Evolutionary conservation across 2,329 filamentous ascomycete genomes (phyloP), one percentile per base, ranked within the genome.

Genomic region (Botrytis pseudocinerea): DNA sequence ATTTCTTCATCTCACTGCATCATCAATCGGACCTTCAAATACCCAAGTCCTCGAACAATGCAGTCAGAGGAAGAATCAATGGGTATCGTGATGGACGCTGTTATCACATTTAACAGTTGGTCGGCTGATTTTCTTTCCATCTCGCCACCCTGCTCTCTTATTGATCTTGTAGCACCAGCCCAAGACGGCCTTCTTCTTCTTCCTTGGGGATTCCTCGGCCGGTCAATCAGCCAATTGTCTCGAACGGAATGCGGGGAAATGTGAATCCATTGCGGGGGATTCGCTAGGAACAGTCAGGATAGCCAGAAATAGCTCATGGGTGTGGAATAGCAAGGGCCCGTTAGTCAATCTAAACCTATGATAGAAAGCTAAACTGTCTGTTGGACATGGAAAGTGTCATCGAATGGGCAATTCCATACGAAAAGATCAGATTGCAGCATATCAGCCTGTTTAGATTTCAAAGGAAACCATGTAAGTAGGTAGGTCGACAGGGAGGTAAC

Each of bases 1-100:
- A 65, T 64, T 64, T 64, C 62, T 64, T 64, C 62, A 35, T 65
- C 28, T 48, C 63, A 65, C 44, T n/a, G 63, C 63, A 65, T 48
- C 63, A 18, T 65, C 6, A 65, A 65, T 65, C 63, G 63, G 63
- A 65, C 63, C 63, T 65, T 65, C 42, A 51, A 51, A 54, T 16
- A 7, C 5, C 5, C 48, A n/a, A 2, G 25, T 14, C 38, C 38
- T 38, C 38, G 1, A 8, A 38, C 0, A 1, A 20, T 60, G 20
- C 59, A 60, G 22, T 25, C 22, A 25, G 35, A 60, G 8, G 10
- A n/a, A 57, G 51, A 35, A 35, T 9, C 20, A 48, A 65, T 18
- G 28, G 48, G 42, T 65, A 35, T 25, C 42, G 42, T 65, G 62
- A 65, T 44, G 35, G 62, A 65, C 32, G 18, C 6, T 65, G 48